Percentiles rank a stretch among this genome's conserved stretches.
Conservation (phyloP, 169 alveolate genomes). For the Condylostoma magnum region DNA sequence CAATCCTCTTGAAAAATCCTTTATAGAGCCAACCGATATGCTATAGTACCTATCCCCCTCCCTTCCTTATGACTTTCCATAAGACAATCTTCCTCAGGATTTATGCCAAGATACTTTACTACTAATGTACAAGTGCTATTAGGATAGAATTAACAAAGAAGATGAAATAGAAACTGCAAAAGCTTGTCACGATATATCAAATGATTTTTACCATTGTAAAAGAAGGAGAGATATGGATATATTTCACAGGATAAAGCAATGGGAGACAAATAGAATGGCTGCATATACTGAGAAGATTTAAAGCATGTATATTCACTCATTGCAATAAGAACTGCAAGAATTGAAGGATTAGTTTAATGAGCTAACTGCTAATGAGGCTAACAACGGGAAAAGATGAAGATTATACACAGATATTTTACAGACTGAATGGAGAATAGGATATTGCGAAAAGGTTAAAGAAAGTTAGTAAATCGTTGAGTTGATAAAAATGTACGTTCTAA, state of each 20-base stretch:
- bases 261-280: not conserved
- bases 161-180: slow-evolving; percentile 5
- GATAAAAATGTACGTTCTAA: too few relatives aligned
- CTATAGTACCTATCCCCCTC: slow-evolving; percentile 23
- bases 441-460: too few relatives aligned
- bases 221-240: slow-evolving; percentile 21
- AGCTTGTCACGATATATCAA: not conserved
- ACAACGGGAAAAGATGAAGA: slow-evolving; percentile 12
- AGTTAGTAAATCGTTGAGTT: too few relatives aligned
- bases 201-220: slow-evolving; percentile 21
- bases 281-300: not conserved
- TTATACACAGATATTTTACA: slow-evolving; percentile 17
- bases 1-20: not conserved
- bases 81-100: slow-evolving; percentile 16
- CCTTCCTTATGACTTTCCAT: slow-evolving; percentile 30
- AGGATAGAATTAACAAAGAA: not conserved
- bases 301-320: not conserved
- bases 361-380: not conserved
- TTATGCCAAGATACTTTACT: slow-evolving; percentile 13
- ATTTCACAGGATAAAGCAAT: not conserved
- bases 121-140: not conserved
- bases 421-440: slow-evolving; percentile 27
- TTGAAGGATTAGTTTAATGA: not conserved
- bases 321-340: slow-evolving; percentile 5
- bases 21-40: slow-evolving; percentile 24